Base-by-base conservation (phyloP, 2,329 filamentous ascomycete genomes). In the Purpureocillium lavendulum region DNA sequence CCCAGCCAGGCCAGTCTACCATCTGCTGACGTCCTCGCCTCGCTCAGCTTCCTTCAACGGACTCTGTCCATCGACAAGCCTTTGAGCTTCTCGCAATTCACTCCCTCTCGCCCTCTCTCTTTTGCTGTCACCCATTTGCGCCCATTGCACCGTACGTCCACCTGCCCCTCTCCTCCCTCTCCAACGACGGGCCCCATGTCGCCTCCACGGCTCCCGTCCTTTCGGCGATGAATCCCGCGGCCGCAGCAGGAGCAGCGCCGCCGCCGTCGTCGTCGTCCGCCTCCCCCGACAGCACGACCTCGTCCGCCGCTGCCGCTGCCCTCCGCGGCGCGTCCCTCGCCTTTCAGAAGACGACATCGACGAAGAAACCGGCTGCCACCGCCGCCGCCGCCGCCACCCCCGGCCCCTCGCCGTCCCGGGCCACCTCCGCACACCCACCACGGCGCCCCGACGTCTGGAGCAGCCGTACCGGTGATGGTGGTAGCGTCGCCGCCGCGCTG, bases 311-410 rank as follows among this genome's bases (percentile, higher is more conserved):
- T 36, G 59, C 66, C 7, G 43, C 33, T n/a, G 72, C 73, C 36
- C 58, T 77, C 40, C 66, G 62, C 42, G 75, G 75, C 38, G 75
- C 75, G 9, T 70, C 69, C 10, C 63, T 77, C 18, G 75, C 75
- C 15, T 79, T 78, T 45, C 61, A 66, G 35, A 59, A 53, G 26
- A 26, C 21, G 10, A 26, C 51, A 53, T 37, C n/a, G n/a, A n/a
- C n/a, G n/a, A n/a, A n/a, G n/a, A n/a, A n/a, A n/a, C n/a, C n/a
- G n/a, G n/a, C n/a, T n/a, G n/a, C n/a, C n/a, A n/a, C 52, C 54
- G 9, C 48, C 48, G 30, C 46, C 49, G 16, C 45, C 54, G 11
- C 46, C 49, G 15, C 38, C 45, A 26, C 28, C 31, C n/a, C 28
- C 35, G 30, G 32, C 37, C 21, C 21, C 38, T 40, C 35, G 52